Evolutionary conservation across 306 rosid genomes (phyloP), one percentile per base, ranked within the genome.

Genomic region (Arachis stenosperma): DNA sequence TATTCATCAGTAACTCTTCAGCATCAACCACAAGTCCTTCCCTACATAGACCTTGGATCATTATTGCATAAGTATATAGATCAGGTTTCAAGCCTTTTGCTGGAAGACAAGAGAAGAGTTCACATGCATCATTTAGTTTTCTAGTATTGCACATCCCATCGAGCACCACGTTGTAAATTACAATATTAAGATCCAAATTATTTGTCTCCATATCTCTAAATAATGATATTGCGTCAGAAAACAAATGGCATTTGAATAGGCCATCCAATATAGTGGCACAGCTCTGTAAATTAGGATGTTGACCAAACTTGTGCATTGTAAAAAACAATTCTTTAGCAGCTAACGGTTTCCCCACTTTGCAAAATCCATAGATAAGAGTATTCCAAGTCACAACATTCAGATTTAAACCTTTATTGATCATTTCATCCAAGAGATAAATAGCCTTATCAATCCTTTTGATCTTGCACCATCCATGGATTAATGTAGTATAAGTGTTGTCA

Each of bases 1-100:
- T 79, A 43, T 68, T 74, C 55, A 11, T 22, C 62, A 79, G 75
- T 69, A 74, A 43, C 8, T 61, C 44, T 53, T 79, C 79, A 53
- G 83, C 83, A 61, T 61, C 75, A 74, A 61, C 79, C 47, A 79
- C 3, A 6, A 61, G 41, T 14, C 83, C 83, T 67, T 61, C 40
- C 39, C 50, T 59, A 78, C 82, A 78, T 13, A 82, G 39, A 67
- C 86, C 83, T 44, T 65, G 70, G 14, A 83, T 79, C 78, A 83
- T 78, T 60, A 76, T 69, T 43, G 41, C 74, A 66, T 43, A 79
- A 4, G 75, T 83, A 54, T 17, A 65, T 5, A 69, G 6, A 70
- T 75, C 55, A 8, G 63, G 43, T 70, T 58, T 57, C 67, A 83
- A 68, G 30, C 83, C 83, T 75, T 75, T 59, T 0, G n/a, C 74